Conservation (phyloP, 345 rosid species). For the Acer saccharum region DNA sequence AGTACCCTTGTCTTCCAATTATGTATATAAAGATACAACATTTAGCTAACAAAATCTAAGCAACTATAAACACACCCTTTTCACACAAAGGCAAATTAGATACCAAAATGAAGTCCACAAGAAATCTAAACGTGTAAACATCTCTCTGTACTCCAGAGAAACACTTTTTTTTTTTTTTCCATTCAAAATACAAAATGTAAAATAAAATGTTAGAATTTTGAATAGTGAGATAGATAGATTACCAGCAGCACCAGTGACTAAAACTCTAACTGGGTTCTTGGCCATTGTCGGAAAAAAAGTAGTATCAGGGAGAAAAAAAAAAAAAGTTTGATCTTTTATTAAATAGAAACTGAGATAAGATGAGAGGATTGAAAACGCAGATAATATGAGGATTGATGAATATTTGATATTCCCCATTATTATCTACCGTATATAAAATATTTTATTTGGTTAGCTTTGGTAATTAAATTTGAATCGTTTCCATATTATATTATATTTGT, state of each 20-base stretch:
- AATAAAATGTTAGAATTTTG: not conserved
- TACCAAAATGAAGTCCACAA: conserved; percentile 25
- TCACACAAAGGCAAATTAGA: conserved; percentile 21
- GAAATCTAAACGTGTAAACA: conserved; percentile 2
- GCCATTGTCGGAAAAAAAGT: conserved; percentile 19
- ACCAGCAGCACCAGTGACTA: conserved; percentile 43
- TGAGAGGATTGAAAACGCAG: conserved; percentile 7
- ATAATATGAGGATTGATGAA: conserved; percentile 16
- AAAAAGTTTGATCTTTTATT: not conserved
- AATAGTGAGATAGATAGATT: not conserved
- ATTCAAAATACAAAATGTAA: not conserved
- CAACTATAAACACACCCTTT: conserved; percentile 9
- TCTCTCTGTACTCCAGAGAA: conserved; percentile 24
- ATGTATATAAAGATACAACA: not conserved
- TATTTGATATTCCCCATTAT: too few relatives aligned
- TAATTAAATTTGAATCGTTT: too few relatives aligned
- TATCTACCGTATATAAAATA: too few relatives aligned
- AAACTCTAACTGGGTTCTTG: conserved; percentile 23
- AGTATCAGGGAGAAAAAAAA: not conserved
- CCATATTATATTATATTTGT: too few relatives aligned
- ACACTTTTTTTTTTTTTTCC: conserved; percentile 13
- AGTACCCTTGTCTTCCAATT: not conserved
- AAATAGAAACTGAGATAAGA: conserved; percentile 16
- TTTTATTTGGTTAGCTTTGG: too few relatives aligned
- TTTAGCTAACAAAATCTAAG: not conserved